Evolutionary conservation across 2,329 filamentous ascomycete genomes (phyloP).

Genomic region (Penicillium sp.): DNA sequence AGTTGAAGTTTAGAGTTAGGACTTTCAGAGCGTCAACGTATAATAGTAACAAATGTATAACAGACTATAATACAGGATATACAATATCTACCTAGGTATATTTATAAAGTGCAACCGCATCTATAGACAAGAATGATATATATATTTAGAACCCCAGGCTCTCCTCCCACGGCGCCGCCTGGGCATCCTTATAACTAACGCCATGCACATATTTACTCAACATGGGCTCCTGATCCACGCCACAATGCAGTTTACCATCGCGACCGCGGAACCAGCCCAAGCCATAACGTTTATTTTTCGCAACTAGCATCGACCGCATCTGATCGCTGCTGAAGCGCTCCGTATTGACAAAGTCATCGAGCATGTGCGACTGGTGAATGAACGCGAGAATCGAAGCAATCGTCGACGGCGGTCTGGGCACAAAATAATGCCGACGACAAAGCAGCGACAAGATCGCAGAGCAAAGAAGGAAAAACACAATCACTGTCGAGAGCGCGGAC

Average conservation of each 20-base stretch:
- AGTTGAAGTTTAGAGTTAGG: too few relatives aligned
- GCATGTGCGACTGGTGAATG: slow-evolving; percentile 76
- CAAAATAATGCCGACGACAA: slow-evolving; percentile 63
- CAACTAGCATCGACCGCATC: slow-evolving; percentile 60
- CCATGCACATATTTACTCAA: slow-evolving; percentile 63
- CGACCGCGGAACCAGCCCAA: slow-evolving; percentile 72
- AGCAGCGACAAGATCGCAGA: slow-evolving; percentile 59
- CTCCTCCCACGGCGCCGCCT: slow-evolving; percentile 23
- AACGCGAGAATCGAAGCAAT: slow-evolving; percentile 73
- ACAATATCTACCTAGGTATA: neutral
- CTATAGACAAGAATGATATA: neutral
- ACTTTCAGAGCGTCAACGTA: too few relatives aligned
- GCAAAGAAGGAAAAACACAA: slow-evolving; percentile 62
- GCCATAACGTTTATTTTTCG: slow-evolving; percentile 64
- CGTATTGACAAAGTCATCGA: slow-evolving; percentile 70
- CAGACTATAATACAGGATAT: neutral
- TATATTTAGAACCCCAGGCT: neutral
- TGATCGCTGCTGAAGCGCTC: slow-evolving; percentile 57
- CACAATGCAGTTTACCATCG: slow-evolving; percentile 70
- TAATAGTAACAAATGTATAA: too few relatives aligned
- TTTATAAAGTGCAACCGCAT: neutral
- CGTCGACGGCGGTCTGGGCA: slow-evolving; percentile 73
- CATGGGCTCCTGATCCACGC: slow-evolving; percentile 73
- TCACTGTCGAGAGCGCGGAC: slow-evolving; percentile 57
- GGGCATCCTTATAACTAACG: slow-evolving; percentile 27